Conservation (phyloP, 2,329 filamentous ascomycete species). For the Fusarium tupiense region DNA sequence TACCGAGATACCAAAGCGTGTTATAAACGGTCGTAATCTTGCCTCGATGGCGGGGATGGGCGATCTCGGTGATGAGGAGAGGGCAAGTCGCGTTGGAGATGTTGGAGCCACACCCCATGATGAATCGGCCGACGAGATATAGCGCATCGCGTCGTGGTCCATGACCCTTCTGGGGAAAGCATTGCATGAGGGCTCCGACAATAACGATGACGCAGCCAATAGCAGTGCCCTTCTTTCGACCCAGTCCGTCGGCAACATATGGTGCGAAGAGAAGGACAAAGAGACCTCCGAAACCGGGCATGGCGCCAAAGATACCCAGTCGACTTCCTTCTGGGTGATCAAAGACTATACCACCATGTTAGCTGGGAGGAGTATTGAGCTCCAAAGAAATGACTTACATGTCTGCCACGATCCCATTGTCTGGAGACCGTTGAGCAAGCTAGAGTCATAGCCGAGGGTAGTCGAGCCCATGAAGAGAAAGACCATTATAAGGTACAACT, state of each 20-base stretch:
- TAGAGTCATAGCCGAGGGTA: constrained; percentile 34
- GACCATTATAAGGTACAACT: constrained; percentile 38
- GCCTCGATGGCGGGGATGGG: constrained; percentile 36
- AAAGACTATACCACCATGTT: constrained; percentile 20
- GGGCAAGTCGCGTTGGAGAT: constrained; percentile 40
- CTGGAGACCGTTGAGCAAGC: constrained; percentile 34
- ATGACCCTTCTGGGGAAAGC: constrained; percentile 24
- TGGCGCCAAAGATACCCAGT: constrained; percentile 40
- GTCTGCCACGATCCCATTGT: constrained; percentile 38
- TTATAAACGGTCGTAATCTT: constrained; percentile 40
- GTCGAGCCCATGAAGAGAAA: constrained; percentile 41
- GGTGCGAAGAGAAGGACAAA: constrained; percentile 41
- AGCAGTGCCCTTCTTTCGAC: constrained; percentile 37
- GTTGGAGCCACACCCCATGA: constrained; percentile 39
- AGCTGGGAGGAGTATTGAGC: not conserved
- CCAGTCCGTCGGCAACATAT: constrained; percentile 38
- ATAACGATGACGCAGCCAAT: constrained; percentile 34
- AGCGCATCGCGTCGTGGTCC: constrained; percentile 24
- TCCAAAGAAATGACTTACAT: not conserved
- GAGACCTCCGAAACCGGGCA: constrained; percentile 38
- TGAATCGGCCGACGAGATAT: constrained; percentile 36
- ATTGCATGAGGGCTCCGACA: constrained; percentile 35
- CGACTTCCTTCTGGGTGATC: constrained; percentile 37
- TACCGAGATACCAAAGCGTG: constrained; percentile 39
- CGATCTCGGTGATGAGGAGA: constrained; percentile 37